These are phyloP conservation scores for Oryza meyeriana DNA, from an alignment of 176 grass and related monocot species.

Conservation along the genomic window DNA sequence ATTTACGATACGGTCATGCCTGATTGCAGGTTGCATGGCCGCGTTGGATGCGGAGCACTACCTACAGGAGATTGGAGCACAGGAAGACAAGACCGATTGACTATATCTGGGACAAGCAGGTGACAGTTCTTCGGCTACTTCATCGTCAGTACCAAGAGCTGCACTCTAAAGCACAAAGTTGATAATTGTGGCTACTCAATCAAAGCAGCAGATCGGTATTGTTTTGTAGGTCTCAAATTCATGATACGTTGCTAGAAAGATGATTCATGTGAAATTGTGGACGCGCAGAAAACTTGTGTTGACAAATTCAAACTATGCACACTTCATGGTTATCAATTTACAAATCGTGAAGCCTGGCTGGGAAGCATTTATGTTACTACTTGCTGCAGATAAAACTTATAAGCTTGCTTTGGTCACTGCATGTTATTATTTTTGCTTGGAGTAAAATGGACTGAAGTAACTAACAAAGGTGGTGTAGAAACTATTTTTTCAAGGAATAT, in stretches of 20 bases:
- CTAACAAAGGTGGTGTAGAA: no score
- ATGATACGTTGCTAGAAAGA: conserved; percentile 3
- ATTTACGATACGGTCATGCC: neutral
- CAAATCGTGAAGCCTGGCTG: neutral
- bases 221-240: conserved; percentile 17
- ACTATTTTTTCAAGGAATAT: no score
- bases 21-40: conserved; percentile 85
- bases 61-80: conserved; percentile 75
- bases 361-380: neutral
- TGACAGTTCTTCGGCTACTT: neutral
- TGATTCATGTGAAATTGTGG: conserved; percentile 34
- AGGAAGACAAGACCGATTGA: conserved; percentile 71
- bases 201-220: neutral
- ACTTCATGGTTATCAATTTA: neutral
- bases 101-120: conserved; percentile 28
- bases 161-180: conserved; percentile 21
- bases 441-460: no score
- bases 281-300: neutral
- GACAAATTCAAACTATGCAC: neutral
- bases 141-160: conserved; percentile 13
- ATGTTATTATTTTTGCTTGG: no score
- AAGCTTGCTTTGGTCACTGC: neutral
- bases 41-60: conserved; percentile 96
- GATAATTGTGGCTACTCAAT: neutral
- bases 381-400: neutral